These are phyloP conservation scores for Crithidia fasciculata DNA, from an alignment of 208 protist genomes.

Conservation along the genomic window DNA sequence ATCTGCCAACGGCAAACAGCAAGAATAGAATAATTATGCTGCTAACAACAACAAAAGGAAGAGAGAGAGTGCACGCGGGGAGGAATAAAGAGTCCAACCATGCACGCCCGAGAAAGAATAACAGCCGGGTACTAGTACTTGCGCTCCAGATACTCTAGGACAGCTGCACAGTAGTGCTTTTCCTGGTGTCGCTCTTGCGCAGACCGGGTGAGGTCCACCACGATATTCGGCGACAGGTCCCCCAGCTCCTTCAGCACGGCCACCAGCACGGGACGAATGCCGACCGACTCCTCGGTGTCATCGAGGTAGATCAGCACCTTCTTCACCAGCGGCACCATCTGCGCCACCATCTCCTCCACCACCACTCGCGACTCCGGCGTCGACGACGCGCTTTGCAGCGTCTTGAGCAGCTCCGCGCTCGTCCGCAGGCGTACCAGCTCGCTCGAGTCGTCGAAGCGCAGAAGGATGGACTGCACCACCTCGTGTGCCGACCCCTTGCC, in stretches of 20 bases:
- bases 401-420: constrained; percentile 42
- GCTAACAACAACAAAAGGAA: too few species aligned
- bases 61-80: too few species aligned
- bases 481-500: constrained; percentile 65
- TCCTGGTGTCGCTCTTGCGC: constrained; percentile 60
- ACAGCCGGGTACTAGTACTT: constrained; percentile 30
- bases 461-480: constrained; percentile 69
- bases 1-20: too few species aligned
- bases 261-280: constrained; percentile 49
- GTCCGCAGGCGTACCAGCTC: constrained; percentile 66
- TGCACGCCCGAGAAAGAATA: neutral
- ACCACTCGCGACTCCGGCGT: constrained; percentile 31
- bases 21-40: too few species aligned
- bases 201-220: constrained; percentile 55
- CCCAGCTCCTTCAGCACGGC: constrained; percentile 58
- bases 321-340: constrained; percentile 71
- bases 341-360: constrained; percentile 61
- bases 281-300: constrained; percentile 75
- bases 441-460: constrained; percentile 86
- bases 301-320: constrained; percentile 88
- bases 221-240: constrained; percentile 59
- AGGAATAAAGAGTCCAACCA: too few species aligned
- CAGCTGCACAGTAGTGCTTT: constrained; percentile 47
- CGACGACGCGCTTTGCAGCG: constrained; percentile 20
- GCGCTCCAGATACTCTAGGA: constrained; percentile 49